Evolutionary conservation across 345 rosid species (phyloP), one percentile per base, ranked within the genome.

Genomic region (Aurinia saxatilis): DNA sequence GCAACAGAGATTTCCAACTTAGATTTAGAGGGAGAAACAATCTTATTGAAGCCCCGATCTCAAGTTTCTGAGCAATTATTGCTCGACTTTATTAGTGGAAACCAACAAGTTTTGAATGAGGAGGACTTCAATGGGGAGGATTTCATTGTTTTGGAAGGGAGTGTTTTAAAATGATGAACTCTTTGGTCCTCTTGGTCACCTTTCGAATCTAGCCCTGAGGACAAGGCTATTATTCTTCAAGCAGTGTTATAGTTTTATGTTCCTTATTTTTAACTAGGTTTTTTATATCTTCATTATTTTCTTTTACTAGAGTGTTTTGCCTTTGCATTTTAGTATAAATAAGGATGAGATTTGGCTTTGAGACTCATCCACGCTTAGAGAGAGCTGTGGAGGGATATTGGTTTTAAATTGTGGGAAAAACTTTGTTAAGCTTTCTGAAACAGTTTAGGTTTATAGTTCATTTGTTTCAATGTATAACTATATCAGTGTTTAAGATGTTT

Each of bases 401-500:
- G 48, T 40, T 41, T 16, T 27, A 10, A 36, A 48, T 14, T 1
- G 45, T 14, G 45, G 23, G 15, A 61, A 49, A 36, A 40, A 19
- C 46, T 5, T 27, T 7, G 5, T 15, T 25, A 23, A 46, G 35
- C 45, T 38, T 47, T 38, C 50, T 19, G n/a, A n/a, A 57, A 7
- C 13, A 3, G 14, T 44, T 44, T 2, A 36, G n/a, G 6, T 44
- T 30, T 46, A 17, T 12, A 56, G 23, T 55, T 65, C 33, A 19
- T 19, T 53, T 35, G 58, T 11, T 35, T 36, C 17, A 9, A 7
- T 39, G 12, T 63, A 64, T 18, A 50, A 51, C 12, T 0, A 18
- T 30, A 25, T 38, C 19, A 27, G 10, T 27, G 38, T 50, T 30
- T 49, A 57, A 72, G 25, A 63, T 57, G 30, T 70, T n/a, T 80